phyloP scores from a whole-genome alignment of 208 protist genomes.

The Crithidia brevicula region DNA sequence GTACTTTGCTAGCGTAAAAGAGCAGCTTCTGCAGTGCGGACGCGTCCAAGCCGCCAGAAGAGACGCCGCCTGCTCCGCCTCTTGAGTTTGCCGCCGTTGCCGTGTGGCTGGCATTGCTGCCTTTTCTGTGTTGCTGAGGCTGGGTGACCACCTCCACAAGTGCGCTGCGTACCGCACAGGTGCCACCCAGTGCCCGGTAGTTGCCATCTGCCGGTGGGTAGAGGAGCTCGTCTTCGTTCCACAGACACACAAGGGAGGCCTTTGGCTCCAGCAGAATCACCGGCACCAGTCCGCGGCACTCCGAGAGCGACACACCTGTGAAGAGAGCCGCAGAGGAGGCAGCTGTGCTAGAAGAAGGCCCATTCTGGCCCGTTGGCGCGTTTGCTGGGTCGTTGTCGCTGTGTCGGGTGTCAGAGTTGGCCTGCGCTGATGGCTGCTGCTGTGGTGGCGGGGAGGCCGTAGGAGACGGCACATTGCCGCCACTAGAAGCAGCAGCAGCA shows the following conservation, averaged over 20 bases:
- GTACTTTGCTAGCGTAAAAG: conserved; percentile 36
- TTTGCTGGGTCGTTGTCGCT: not conserved
- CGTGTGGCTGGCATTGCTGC: not conserved
- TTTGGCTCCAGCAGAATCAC: conserved; percentile 60
- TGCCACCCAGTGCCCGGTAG: conserved; percentile 52
- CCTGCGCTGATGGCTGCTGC: conserved; percentile 16
- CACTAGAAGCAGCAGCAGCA: too few species aligned
- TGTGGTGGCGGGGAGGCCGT: conserved; percentile 27
- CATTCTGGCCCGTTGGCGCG: too few species aligned
- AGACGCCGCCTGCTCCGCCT: not conserved
- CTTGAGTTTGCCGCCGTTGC: too few species aligned
- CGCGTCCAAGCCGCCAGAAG: not conserved
- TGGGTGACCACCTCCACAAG: conserved; percentile 38
- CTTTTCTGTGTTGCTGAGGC: too few species aligned
- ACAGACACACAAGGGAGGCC: conserved; percentile 45
- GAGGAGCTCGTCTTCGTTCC: conserved; percentile 60
- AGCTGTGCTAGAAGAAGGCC: not conserved
- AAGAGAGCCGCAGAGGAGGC: conserved; percentile 9
- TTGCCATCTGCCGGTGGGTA: conserved; percentile 46
- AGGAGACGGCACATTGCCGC: conserved; percentile 28
- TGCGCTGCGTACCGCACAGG: conserved; percentile 25
- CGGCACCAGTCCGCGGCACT: conserved; percentile 28
- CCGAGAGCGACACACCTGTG: conserved; percentile 11
- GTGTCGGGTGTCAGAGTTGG: conserved; percentile 25
- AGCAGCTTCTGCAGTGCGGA: conserved; percentile 29